Conservation (phyloP, 2,329 filamentous ascomycete species). For the Sporothrix protearum region DNA sequence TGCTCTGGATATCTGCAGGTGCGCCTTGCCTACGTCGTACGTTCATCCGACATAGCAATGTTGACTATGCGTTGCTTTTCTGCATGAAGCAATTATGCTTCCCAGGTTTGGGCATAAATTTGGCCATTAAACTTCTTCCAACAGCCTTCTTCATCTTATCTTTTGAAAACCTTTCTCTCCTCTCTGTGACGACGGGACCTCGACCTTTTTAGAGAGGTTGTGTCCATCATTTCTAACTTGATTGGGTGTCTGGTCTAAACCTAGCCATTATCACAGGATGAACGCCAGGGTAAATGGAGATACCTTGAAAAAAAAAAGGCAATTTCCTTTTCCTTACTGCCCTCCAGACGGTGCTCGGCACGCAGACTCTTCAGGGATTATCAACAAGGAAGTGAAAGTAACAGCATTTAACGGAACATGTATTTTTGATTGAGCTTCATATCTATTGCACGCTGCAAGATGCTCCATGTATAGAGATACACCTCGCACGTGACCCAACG, state of each 20-base stretch:
- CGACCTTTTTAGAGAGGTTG: neutral
- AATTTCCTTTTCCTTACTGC: too few relatives aligned
- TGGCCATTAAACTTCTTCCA: neutral
- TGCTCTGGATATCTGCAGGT: neutral
- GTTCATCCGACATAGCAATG: neutral
- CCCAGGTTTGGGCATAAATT: neutral
- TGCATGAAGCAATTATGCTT: neutral
- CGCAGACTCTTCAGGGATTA: neutral
- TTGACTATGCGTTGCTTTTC: neutral
- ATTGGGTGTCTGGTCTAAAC: neutral
- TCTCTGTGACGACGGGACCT: neutral
- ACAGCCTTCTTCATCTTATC: neutral
- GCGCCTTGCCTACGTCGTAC: neutral
- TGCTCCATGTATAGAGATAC: neutral
- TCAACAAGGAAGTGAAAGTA: too few relatives aligned
- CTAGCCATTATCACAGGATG: neutral
- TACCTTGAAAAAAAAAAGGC: neutral
- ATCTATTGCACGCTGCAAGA: neutral
- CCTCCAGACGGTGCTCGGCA: neutral
- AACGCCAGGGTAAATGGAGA: neutral
- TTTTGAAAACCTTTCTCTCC: neutral
- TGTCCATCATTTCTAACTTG: neutral
- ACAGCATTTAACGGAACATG: too few relatives aligned
- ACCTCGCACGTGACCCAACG: neutral
- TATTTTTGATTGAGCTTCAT: too few relatives aligned